Base-by-base conservation (phyloP, 176 grass and related monocot species). In the Oryza longistaminata region DNA sequence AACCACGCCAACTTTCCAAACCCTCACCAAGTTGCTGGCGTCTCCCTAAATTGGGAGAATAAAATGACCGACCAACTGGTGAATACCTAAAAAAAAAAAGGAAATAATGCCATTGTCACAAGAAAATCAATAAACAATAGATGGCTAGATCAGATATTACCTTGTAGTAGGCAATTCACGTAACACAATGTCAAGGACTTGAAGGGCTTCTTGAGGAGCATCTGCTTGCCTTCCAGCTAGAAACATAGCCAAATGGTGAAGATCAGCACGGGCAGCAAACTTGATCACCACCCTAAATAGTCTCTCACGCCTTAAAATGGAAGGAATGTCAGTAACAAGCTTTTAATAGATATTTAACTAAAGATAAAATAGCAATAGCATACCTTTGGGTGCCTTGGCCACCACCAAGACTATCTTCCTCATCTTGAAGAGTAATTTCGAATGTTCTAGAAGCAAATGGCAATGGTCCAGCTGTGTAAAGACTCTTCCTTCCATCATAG, bases 121-220 rank as follows among this genome's bases (percentile, higher is more conserved):
- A 12, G 67, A 55, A 60, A 80, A 77, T 74, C n/a, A 80, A 79
- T 60, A 40, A 35, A 69, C 22, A 53, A 71, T 83, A 64, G n/a
- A 66, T 6, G 31, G 12, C 7, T 75, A 45, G 66, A 44, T 81
- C 58, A 85, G 48, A 66, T 27, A 86, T 70, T 86, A 97, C 94
- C 91, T 88, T 7, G 87, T 79, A 45, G 94, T 97, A 79, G 94
- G 94, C 82, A 97, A 82, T 92, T 97, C 94, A 75, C 94, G 94
- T 14, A 97, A 81, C 62, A 97, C 94, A 75, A 97, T 97, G 71
- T 97, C 94, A 87, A 97, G 94, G 65, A 97, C 94, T 86, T 97
- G 94, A 89, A 97, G 94, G 62, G 94, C 94, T 89, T 97, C 94
- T 88, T 97, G 94, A 71, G 94, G 94, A 81, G 94, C 94, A 88